phyloP scores from a whole-genome alignment of 148 eudicot species.

The Rhododendron henanense region DNA sequence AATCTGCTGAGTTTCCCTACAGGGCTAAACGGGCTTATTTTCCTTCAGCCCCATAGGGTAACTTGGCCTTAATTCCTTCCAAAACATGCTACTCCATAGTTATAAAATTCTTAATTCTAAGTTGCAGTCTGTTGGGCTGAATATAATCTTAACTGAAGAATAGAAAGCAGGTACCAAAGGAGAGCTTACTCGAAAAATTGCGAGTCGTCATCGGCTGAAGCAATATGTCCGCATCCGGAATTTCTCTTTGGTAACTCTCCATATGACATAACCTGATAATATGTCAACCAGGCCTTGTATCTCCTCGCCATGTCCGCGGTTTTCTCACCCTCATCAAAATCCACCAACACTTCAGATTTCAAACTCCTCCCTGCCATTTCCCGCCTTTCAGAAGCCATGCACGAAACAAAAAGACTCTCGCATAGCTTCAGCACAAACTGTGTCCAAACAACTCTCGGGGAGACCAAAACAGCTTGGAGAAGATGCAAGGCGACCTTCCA shows the following conservation, averaged over 20 bases:
- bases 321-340: constrained; percentile 21
- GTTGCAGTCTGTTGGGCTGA: background rate
- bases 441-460: constrained; percentile 26
- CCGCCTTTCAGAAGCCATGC: constrained; percentile 9
- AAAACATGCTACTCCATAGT: background rate
- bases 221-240: background rate
- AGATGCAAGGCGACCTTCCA: constrained; percentile 48
- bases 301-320: constrained; percentile 36
- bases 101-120: background rate
- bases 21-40: no score
- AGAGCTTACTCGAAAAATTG: constrained; percentile 24
- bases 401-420: constrained; percentile 11
- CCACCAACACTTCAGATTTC: constrained; percentile 7
- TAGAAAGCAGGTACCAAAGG: background rate
- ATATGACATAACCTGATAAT: constrained; percentile 47
- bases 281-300: constrained; percentile 49
- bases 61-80: background rate
- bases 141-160: background rate
- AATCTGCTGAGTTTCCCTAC: no score
- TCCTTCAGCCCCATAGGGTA: no score
- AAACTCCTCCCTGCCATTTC: background rate
- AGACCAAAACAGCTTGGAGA: constrained; percentile 55
- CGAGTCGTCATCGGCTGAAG: constrained; percentile 13
- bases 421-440: constrained; percentile 38
- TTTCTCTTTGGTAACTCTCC: constrained; percentile 16